Percentiles rank a stretch among this genome's conserved stretches.
Evolutionary conservation across 257 asterid species (phyloP).

Genomic region (Salvia hispanica): DNA sequence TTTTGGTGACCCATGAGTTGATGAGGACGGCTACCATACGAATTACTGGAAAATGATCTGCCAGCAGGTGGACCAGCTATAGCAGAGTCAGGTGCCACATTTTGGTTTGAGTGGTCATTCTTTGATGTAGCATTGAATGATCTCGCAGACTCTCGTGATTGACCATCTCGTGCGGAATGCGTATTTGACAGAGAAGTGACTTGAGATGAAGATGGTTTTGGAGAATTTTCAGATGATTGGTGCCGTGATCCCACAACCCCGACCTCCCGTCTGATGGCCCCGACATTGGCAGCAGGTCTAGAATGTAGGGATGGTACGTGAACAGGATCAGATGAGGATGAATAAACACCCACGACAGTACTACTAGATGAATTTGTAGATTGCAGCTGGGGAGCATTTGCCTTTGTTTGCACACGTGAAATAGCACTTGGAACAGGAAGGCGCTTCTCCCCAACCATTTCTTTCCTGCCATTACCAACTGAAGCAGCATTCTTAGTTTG

Average conservation of each 20-base stretch:
- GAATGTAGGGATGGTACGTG: slow-evolving; percentile 96
- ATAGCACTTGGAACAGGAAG: slow-evolving; percentile 41
- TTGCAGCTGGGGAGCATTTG: slow-evolving; percentile 47
- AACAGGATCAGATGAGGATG: slow-evolving; percentile 94
- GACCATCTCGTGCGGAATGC: slow-evolving; percentile 50
- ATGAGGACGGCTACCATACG: slow-evolving; percentile 59
- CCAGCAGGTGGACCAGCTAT: slow-evolving; percentile 40
- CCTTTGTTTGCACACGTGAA: slow-evolving; percentile 51
- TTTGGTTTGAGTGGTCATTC: slow-evolving; percentile 54
- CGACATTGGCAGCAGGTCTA: slow-evolving; percentile 78
- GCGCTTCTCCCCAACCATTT: slow-evolving; percentile 53
- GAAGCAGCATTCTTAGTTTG: slow-evolving; percentile 52
- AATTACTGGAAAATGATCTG: slow-evolving; percentile 61
- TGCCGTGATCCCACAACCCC: slow-evolving; percentile 94
- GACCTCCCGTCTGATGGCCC: slow-evolving; percentile 93
- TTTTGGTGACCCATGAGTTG: slow-evolving; percentile 74
- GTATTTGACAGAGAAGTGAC: slow-evolving; percentile 46
- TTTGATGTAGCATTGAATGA: slow-evolving; percentile 47
- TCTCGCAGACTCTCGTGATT: slow-evolving; percentile 54
- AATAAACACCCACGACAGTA: slow-evolving; percentile 81
- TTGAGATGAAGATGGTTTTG: slow-evolving; percentile 48
- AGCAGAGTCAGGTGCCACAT: slow-evolving; percentile 49
- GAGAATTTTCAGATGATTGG: slow-evolving; percentile 56
- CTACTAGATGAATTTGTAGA: slow-evolving; percentile 59
- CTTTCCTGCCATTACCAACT: slow-evolving; percentile 52